phyloP scores from a whole-genome alignment of 140 eudicot genomes.

The Erigeron philadelphicus region DNA sequence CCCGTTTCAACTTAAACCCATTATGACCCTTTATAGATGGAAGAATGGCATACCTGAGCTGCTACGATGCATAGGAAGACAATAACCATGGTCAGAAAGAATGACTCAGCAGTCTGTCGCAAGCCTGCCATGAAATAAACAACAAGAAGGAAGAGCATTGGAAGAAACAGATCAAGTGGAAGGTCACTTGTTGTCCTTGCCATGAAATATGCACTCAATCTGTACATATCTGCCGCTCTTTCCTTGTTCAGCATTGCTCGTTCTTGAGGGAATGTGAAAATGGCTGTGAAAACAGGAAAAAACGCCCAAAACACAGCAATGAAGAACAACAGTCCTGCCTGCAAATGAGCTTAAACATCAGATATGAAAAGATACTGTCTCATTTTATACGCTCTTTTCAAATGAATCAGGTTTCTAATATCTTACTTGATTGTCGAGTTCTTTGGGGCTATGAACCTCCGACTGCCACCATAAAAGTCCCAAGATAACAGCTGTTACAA shows the following conservation, averaged over 20 bases:
- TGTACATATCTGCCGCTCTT: conserved; percentile 87
- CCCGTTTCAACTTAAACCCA: neutral
- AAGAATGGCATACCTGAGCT: conserved; percentile 59
- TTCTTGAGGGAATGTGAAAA: conserved; percentile 96
- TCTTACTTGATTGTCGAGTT: conserved; percentile 72
- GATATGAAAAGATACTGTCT: neutral
- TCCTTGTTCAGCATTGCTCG: conserved; percentile 88
- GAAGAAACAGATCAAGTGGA: conserved; percentile 78
- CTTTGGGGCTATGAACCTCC: conserved; percentile 40
- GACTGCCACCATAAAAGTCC: conserved; percentile 96
- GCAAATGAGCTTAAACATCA: conserved; percentile 23
- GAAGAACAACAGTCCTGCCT: conserved; percentile 91
- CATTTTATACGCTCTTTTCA: neutral
- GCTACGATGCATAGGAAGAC: conserved; percentile 89
- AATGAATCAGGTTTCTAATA: no score
- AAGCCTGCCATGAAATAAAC: conserved; percentile 93
- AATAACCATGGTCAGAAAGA: conserved; percentile 65
- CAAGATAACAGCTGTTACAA: conserved; percentile 63
- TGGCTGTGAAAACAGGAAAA: conserved; percentile 88
- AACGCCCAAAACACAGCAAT: conserved; percentile 93
- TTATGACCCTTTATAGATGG: neutral
- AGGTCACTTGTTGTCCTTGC: conserved; percentile 88
- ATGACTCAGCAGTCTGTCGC: conserved; percentile 49
- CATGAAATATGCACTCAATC: conserved; percentile 81
- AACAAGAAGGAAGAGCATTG: conserved; percentile 62